A percentile compares a stretch with the other conserved stretches of the same genome.
Evolutionary conservation across 2,329 filamentous ascomycete genomes (phyloP).

Genomic region (Torrubiella hemipterigena): DNA sequence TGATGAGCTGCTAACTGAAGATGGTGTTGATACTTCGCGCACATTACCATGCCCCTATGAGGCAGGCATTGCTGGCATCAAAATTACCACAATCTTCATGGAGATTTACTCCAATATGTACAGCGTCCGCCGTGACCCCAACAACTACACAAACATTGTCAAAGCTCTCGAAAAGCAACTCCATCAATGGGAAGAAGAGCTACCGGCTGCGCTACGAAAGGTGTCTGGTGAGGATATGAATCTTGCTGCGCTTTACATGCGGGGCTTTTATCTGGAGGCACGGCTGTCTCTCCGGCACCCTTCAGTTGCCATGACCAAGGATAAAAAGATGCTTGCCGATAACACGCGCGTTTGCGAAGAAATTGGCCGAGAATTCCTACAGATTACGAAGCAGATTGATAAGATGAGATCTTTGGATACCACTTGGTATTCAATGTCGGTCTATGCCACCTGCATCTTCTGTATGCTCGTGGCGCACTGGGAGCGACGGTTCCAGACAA

Average conservation of each 20-base stretch:
- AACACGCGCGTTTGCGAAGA: conserved; percentile 56
- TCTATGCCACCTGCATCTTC: conserved; percentile 63
- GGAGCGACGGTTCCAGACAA: conserved; percentile 51
- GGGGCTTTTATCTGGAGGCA: conserved; percentile 44
- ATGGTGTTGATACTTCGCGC: conserved; percentile 44
- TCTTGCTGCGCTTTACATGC: conserved; percentile 41
- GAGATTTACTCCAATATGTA: conserved; percentile 72
- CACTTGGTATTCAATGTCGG: conserved; percentile 64
- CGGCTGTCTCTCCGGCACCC: conserved; percentile 50
- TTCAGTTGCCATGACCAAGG: conserved; percentile 42
- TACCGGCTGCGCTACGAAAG: conserved; percentile 50
- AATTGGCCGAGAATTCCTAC: conserved; percentile 51
- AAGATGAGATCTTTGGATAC: conserved; percentile 60
- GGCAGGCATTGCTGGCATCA: conserved; percentile 54
- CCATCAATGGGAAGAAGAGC: conserved; percentile 46
- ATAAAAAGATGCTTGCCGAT: conserved; percentile 44
- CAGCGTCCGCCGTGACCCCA: conserved; percentile 49
- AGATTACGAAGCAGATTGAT: conserved; percentile 45
- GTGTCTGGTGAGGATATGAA: conserved; percentile 24
- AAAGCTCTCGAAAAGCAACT: conserved; percentile 54
- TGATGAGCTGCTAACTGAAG: conserved; percentile 57
- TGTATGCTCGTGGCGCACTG: conserved; percentile 59
- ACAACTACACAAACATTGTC: conserved; percentile 52
- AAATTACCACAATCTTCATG: conserved; percentile 53
- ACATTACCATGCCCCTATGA: conserved; percentile 53